phyloP scores from a whole-genome alignment of 345 rosid genomes.

The Cardamine chenopodiifolia region DNA sequence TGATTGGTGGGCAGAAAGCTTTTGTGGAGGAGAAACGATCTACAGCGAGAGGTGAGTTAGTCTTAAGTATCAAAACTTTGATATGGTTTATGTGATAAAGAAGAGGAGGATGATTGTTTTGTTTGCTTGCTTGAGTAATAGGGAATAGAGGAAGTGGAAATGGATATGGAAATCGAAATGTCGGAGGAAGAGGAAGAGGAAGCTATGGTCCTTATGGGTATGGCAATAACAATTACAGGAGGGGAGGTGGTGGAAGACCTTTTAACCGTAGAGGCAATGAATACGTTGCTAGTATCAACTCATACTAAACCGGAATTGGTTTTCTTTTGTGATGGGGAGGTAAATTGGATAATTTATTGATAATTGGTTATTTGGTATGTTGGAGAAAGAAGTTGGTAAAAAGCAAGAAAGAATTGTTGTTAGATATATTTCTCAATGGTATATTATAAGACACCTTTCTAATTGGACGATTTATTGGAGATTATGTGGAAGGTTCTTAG shows the following conservation, averaged over 20 bases:
- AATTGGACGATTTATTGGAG: slow-evolving; percentile 2
- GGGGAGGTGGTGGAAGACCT: slow-evolving; percentile 31
- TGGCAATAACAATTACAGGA: slow-evolving; percentile 19
- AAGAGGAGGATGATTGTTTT: slow-evolving; percentile 6
- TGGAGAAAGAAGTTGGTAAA: neutral
- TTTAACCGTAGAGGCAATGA: slow-evolving; percentile 30
- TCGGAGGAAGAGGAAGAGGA: slow-evolving; percentile 22
- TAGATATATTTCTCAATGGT: slow-evolving; percentile 8
- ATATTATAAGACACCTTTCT: slow-evolving; percentile 10
- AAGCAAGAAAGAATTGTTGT: neutral
- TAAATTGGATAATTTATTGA: slow-evolving; percentile 12
- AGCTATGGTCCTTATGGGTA: slow-evolving; percentile 2
- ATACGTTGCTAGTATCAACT: neutral
- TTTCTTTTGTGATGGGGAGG: neutral
- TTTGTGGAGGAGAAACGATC: slow-evolving; percentile 70
- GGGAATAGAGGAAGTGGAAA: slow-evolving; percentile 32
- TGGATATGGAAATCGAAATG: slow-evolving; percentile 1
- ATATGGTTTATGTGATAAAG: neutral
- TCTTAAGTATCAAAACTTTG: neutral
- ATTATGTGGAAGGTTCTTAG: neutral
- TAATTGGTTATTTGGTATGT: slow-evolving; percentile 2
- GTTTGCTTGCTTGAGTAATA: slow-evolving; percentile 10
- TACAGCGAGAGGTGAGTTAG: slow-evolving; percentile 29
- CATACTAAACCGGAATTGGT: slow-evolving; percentile 32
- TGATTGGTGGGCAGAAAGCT: slow-evolving; percentile 64